Conservation (phyloP, 176 grass and related monocot genomes). For the Eleusine coracana region DNA sequence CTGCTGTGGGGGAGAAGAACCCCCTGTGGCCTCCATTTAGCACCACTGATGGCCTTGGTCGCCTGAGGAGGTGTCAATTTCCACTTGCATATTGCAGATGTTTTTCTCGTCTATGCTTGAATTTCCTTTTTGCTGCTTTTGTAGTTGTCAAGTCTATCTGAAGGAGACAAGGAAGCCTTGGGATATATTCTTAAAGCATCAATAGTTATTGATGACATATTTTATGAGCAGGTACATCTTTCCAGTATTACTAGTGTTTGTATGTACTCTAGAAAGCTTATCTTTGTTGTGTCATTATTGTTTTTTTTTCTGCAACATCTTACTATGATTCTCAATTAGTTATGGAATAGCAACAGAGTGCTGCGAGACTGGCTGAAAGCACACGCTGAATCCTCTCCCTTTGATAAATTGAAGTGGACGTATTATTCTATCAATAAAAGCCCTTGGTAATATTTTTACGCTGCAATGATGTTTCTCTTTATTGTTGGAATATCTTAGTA, state of each 20-base stretch:
- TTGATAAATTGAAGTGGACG: slow-evolving; percentile 80
- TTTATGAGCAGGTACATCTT: slow-evolving; percentile 73
- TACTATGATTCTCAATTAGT: slow-evolving; percentile 53
- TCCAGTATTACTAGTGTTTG: slow-evolving; percentile 40
- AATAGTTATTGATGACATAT: slow-evolving; percentile 89
- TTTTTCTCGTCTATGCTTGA: slow-evolving; percentile 6
- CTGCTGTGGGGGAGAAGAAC: too few species aligned
- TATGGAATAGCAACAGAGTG: slow-evolving; percentile 68
- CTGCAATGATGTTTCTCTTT: slow-evolving; percentile 6
- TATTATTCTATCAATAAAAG: slow-evolving; percentile 98
- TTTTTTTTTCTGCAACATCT: slow-evolving; percentile 31
- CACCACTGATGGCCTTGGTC: neutral
- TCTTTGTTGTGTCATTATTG: slow-evolving; percentile 23
- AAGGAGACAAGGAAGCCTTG: slow-evolving; percentile 84
- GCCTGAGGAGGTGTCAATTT: neutral
- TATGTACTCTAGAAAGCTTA: slow-evolving; percentile 6
- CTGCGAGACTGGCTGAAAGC: slow-evolving; percentile 87
- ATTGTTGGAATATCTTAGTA: slow-evolving; percentile 32
- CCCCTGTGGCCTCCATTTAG: neutral
- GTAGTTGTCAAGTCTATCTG: slow-evolving; percentile 77
- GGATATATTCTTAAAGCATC: slow-evolving; percentile 76
- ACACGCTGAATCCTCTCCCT: slow-evolving; percentile 58
- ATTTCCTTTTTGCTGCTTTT: slow-evolving; percentile 21
- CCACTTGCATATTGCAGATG: neutral
- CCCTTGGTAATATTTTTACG: slow-evolving; percentile 70